Evolutionary conservation across 1,139 yeast species (phyloP), one percentile per base, ranked within the genome.

Genomic region (Arxiozyma bovina): DNA sequence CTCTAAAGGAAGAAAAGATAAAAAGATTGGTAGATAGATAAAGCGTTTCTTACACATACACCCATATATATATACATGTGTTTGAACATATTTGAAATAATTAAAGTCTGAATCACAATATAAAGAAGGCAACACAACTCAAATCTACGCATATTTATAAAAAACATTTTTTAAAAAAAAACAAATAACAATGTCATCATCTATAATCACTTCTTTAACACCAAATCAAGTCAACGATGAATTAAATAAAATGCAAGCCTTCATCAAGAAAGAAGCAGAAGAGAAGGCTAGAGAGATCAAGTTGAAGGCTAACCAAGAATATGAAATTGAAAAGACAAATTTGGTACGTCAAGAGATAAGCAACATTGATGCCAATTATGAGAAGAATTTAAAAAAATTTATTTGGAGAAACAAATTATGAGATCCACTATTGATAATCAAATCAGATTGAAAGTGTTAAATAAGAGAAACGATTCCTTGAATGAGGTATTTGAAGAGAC

Each of bases 181-280:
- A 27, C 11, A 27, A 7, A 27, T 27, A 5, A 27, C 30, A 27
- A 48, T 48, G 50, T 48, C 50, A 18, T 45, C 59, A 22, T 66
- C 72, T 43, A 60, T 65, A 48, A 64, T 67, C 50, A 65, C 71
- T 45, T 62, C 71, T 41, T 57, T 66, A 51, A 67, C 70, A 18
- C 71, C 72, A 52, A 61, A 59, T 47, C 70, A 90, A 93, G 98
- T 90, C 65, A 90, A 86, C 69, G 88, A 90, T 64, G 99, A 93
- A 77, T 89, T 93, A 74, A 84, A 85, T 73, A 93, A 93, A 78
- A 93, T 94, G 97, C 96, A 93, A 72, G 93, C 95, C 71, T 94
- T 93, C 83, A 94, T 94, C 79, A 88, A 86, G 76, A 91, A 91
- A 81, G 99, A 94, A 77, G 99, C 99, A 43, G 95, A 91, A 67